These are phyloP conservation scores for Phytophthora podocarpi DNA, from an alignment of 352 stramenopile species.

Conservation along the genomic window DNA sequence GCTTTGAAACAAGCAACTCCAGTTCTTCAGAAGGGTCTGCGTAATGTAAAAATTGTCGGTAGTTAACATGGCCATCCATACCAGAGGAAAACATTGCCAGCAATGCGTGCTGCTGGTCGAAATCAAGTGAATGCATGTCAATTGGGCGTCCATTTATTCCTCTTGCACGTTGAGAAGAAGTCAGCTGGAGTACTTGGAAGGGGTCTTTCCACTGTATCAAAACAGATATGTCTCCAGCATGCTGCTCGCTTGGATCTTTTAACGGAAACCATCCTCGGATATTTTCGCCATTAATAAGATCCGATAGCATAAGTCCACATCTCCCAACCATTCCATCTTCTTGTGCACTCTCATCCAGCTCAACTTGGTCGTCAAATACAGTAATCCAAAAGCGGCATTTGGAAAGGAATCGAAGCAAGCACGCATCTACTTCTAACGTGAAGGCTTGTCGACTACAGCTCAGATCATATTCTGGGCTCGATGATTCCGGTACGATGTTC, in stretches of 20 bases:
- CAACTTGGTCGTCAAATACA: constrained; percentile 84
- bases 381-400: constrained; percentile 85
- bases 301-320: constrained; percentile 66
- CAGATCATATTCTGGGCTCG: constrained; percentile 80
- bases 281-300: constrained; percentile 72
- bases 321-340: constrained; percentile 76
- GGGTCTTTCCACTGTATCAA: constrained; percentile 81
- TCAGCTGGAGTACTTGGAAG: constrained; percentile 70
- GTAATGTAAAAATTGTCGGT: constrained; percentile 71
- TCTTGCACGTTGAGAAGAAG: constrained; percentile 34
- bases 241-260: constrained; percentile 52
- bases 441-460: constrained; percentile 68
- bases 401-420: constrained; percentile 80
- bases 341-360: constrained; percentile 35
- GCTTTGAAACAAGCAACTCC: constrained; percentile 57
- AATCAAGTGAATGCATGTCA: constrained; percentile 65
- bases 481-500: constrained; percentile 71
- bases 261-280: constrained; percentile 80
- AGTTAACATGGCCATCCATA: constrained; percentile 74
- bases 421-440: constrained; percentile 69
- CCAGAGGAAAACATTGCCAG: constrained; percentile 61
- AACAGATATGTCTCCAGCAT: constrained; percentile 72
- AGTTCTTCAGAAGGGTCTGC: constrained; percentile 54
- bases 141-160: constrained; percentile 33
- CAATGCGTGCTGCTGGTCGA: constrained; percentile 73